phyloP scores from a whole-genome alignment of 2,329 filamentous ascomycete genomes.

The Clarireedia paspali region DNA sequence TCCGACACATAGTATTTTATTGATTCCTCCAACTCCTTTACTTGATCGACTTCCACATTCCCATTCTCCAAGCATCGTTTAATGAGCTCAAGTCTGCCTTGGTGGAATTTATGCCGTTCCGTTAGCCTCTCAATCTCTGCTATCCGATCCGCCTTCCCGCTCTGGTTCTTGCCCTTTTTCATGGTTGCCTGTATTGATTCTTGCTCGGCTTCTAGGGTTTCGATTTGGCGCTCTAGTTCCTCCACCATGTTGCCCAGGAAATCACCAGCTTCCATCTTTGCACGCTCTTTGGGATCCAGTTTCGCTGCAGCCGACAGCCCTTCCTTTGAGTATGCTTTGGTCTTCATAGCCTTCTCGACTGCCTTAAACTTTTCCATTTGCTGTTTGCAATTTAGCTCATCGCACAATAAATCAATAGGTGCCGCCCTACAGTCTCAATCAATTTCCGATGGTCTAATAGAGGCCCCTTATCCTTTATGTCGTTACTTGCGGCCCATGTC shows the following conservation, averaged over 20 bases:
- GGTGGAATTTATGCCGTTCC: conserved; percentile 95
- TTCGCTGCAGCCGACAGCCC: conserved; percentile 86
- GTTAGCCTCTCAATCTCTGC: conserved; percentile 76
- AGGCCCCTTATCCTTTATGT: conserved; percentile 98
- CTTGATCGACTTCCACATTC: conserved; percentile 77
- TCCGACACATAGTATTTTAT: conserved; percentile 95
- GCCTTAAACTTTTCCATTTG: conserved; percentile 99
- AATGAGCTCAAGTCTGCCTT: conserved; percentile 84
- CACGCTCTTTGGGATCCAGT: conserved; percentile 95
- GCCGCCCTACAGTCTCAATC: conserved; percentile 78
- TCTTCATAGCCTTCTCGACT: conserved; percentile 99
- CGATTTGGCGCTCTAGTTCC: conserved; percentile 88
- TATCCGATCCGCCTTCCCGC: conserved; percentile 76
- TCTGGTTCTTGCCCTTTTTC: conserved; percentile 92
- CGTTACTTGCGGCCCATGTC: conserved; percentile 96
- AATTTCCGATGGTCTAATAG: conserved; percentile 88
- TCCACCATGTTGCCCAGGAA: conserved; percentile 85
- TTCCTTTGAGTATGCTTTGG: conserved; percentile 98
- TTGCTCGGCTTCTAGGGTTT: conserved; percentile 82
- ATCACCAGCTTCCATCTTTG: conserved; percentile 80
- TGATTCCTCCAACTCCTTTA: conserved; percentile 80
- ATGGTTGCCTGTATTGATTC: conserved; percentile 79
- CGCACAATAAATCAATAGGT: conserved; percentile 8
- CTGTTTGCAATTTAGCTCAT: conserved; percentile 41
- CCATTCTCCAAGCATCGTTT: conserved; percentile 88